These are phyloP conservation scores for Fusarium acutatum DNA, from an alignment of 2,329 filamentous ascomycete genomes.

Conservation along the genomic window DNA sequence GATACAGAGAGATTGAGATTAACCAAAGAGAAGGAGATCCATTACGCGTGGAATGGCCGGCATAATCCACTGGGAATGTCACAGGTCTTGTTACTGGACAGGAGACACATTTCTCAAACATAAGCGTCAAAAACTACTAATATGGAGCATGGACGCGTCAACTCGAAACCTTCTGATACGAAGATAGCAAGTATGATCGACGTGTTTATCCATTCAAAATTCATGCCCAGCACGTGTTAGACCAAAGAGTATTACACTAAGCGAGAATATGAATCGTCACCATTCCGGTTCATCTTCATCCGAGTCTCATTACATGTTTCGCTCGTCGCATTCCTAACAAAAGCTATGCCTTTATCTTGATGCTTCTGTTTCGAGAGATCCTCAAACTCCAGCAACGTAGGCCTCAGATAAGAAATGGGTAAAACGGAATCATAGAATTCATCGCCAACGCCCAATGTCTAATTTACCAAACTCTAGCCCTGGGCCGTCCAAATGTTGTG, in stretches of 20 bases:
- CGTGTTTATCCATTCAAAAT: conserved; percentile 2
- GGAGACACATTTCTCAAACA: conserved; percentile 28
- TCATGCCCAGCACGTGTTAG: conserved; percentile 9
- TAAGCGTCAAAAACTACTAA: background rate
- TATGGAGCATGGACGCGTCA: conserved; percentile 32
- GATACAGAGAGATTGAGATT: conserved; percentile 15
- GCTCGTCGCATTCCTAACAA: background rate
- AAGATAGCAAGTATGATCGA: conserved; percentile 25
- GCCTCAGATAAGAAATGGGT: background rate
- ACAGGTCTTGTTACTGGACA: conserved; percentile 16
- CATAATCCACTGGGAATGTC: conserved; percentile 2
- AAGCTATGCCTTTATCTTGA: background rate
- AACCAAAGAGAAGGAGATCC: background rate
- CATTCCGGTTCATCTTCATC: conserved; percentile 23
- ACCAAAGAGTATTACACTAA: background rate
- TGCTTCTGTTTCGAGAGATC: conserved; percentile 8
- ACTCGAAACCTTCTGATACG: conserved; percentile 26
- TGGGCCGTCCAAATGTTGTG: conserved; percentile 3
- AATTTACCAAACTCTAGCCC: conserved; percentile 15
- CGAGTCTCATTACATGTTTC: conserved; percentile 31
- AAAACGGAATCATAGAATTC: conserved; percentile 10
- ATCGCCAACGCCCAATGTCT: conserved; percentile 21
- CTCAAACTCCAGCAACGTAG: background rate
- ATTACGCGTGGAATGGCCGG: conserved; percentile 11
- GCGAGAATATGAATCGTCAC: conserved; percentile 6